Evolutionary conservation across 768 basidiomycete genomes (phyloP).

Genomic region (Termitomyces sp.): DNA sequence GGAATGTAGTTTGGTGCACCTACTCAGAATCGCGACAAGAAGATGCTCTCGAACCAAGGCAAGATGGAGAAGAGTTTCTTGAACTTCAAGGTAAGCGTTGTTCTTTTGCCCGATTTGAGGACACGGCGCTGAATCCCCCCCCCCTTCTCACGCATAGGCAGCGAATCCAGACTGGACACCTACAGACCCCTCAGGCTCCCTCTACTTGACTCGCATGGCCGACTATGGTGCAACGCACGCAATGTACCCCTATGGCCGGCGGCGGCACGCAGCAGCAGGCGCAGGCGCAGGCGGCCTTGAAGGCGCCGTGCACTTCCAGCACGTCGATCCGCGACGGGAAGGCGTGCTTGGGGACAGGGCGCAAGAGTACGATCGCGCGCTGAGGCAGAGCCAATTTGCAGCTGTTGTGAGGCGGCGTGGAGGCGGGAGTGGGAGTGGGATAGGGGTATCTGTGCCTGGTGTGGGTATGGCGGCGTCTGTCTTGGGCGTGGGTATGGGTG

Average conservation of each 20-base stretch:
- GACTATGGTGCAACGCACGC: constrained; percentile 54
- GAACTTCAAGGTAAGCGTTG: constrained; percentile 70
- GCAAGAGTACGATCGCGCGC: constrained; percentile 74
- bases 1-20: constrained; percentile 81
- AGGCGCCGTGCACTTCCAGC: constrained; percentile 28
- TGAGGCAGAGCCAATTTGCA: constrained; percentile 62
- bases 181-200: constrained; percentile 82
- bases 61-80: constrained; percentile 99
- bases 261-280: constrained; percentile 24
- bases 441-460: constrained; percentile 45
- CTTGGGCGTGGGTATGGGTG: constrained; percentile 23
- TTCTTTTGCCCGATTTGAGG: too few species aligned
- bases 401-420: constrained; percentile 45
- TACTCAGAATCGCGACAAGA: constrained; percentile 58
- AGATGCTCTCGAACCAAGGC: constrained; percentile 82
- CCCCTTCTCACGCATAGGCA: too few species aligned
- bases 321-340: constrained; percentile 29
- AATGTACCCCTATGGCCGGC: constrained; percentile 28
- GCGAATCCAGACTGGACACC: constrained; percentile 97
- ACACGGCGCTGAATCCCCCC: too few species aligned
- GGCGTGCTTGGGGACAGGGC: constrained; percentile 44
- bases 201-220: constrained; percentile 85
- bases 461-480: constrained; percentile 39
- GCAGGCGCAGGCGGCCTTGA: constrained; percentile 16
- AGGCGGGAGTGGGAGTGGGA: constrained; percentile 38